Evolutionary conservation across 805 yeast species (phyloP).

Genomic region (Jamesozyma hellenica): DNA sequence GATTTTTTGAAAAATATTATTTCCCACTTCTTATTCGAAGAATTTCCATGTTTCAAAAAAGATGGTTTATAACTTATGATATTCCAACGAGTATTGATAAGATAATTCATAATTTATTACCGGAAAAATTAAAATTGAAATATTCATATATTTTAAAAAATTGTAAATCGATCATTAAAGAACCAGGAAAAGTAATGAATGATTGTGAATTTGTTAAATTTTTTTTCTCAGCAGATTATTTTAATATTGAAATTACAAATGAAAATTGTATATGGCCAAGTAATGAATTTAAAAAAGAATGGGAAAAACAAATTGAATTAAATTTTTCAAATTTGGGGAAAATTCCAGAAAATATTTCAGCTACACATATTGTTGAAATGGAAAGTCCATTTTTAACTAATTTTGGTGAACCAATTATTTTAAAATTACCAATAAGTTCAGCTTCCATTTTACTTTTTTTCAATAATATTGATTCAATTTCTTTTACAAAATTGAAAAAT

Average conservation of each 20-base stretch:
- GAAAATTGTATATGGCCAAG: background rate
- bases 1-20: conserved; percentile 6
- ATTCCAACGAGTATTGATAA: background rate
- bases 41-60: background rate
- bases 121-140: background rate
- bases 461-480: conserved; percentile 7
- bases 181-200: background rate
- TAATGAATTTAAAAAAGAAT: background rate
- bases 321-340: background rate
- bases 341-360: background rate
- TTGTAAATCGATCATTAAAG: background rate
- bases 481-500: conserved; percentile 1
- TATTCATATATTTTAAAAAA: background rate
- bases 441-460: conserved; percentile 14
- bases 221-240: background rate
- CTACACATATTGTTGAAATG: conserved; percentile 9
- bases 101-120: background rate
- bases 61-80: background rate
- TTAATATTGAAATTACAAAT: background rate
- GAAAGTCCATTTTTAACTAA: conserved; percentile 4
- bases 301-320: background rate
- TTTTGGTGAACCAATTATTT: background rate
- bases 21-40: conserved; percentile 2
- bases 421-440: conserved; percentile 5
- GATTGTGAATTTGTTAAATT: background rate